A percentile compares a stretch with the other conserved stretches of the same genome.
These are phyloP conservation scores for Tieghemostelium lacteum DNA, from an alignment of 78 protist species.

Conservation along the genomic window DNA sequence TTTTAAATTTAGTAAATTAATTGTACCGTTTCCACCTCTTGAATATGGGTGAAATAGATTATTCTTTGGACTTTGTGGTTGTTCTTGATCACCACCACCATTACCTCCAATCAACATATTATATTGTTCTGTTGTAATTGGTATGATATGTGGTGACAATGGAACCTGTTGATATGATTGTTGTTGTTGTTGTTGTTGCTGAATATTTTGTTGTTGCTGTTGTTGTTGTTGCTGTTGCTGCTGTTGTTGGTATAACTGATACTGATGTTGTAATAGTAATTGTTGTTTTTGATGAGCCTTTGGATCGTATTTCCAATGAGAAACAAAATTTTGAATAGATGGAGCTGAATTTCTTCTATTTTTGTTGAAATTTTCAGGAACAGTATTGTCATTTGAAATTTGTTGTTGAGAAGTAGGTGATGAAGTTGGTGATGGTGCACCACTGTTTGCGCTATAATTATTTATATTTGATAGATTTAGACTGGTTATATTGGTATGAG, in stretches of 20 bases:
- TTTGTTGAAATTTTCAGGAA: not conserved
- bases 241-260: not conserved
- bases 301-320: slow-evolving; percentile 69
- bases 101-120: no score
- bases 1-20: slow-evolving; percentile 2
- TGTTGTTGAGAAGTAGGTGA: not conserved
- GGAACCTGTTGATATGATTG: slow-evolving; percentile 1
- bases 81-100: not conserved
- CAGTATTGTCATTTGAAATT: not conserved
- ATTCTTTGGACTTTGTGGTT: not conserved
- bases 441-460: not conserved
- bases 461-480: not conserved
- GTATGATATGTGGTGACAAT: slow-evolving; percentile 6
- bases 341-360: slow-evolving; percentile 60
- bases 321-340: slow-evolving; percentile 10
- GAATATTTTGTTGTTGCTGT: not conserved
- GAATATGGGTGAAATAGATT: slow-evolving; percentile 24
- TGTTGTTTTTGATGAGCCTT: slow-evolving; percentile 37
- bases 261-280: slow-evolving; percentile 20
- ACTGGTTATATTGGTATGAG: not conserved
- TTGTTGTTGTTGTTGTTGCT: slow-evolving; percentile 1
- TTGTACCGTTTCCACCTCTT: not conserved
- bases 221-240: slow-evolving; percentile 1
- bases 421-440: not conserved
- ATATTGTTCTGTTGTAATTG: slow-evolving; percentile 1